These are phyloP conservation scores for Nicotiana knightiana DNA, from an alignment of 257 asterid species.

Conservation along the genomic window DNA sequence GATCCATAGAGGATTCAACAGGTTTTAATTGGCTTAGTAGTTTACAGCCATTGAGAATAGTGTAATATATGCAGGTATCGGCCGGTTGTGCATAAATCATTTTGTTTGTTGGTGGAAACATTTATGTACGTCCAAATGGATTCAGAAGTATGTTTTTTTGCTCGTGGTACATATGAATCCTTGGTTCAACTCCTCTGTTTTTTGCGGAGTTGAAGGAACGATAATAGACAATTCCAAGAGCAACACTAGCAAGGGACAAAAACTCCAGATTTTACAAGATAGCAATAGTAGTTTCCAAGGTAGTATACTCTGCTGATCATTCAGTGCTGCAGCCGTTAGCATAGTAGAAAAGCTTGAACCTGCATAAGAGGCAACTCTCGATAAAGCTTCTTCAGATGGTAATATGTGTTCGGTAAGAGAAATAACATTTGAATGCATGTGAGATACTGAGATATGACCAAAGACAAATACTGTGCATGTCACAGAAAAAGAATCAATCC, in stretches of 20 bases:
- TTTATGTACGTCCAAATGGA: constrained; percentile 5
- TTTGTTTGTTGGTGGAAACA: constrained; percentile 9
- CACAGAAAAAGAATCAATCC: too few species aligned
- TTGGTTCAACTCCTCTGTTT: constrained; percentile 6
- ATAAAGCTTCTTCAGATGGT: background rate
- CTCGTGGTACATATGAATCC: background rate
- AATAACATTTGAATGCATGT: background rate
- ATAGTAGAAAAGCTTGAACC: constrained; percentile 83
- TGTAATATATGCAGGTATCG: constrained; percentile 35
- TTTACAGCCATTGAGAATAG: constrained; percentile 12
- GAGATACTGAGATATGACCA: too few species aligned
- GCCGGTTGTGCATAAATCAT: constrained; percentile 42
- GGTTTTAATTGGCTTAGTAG: background rate
- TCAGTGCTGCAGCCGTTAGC: constrained; percentile 88
- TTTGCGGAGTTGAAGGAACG: constrained; percentile 38
- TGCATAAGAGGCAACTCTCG: constrained; percentile 22
- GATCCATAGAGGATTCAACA: background rate
- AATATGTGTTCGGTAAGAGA: background rate
- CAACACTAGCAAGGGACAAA: constrained; percentile 66
- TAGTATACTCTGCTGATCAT: constrained; percentile 63
- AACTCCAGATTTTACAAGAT: constrained; percentile 78
- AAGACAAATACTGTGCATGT: too few species aligned
- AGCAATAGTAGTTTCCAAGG: constrained; percentile 63
- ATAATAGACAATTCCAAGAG: constrained; percentile 68
- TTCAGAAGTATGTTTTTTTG: background rate